Evolutionary conservation across 768 basidiomycete genomes (phyloP).

Genomic region (Amanita rubescens): DNA sequence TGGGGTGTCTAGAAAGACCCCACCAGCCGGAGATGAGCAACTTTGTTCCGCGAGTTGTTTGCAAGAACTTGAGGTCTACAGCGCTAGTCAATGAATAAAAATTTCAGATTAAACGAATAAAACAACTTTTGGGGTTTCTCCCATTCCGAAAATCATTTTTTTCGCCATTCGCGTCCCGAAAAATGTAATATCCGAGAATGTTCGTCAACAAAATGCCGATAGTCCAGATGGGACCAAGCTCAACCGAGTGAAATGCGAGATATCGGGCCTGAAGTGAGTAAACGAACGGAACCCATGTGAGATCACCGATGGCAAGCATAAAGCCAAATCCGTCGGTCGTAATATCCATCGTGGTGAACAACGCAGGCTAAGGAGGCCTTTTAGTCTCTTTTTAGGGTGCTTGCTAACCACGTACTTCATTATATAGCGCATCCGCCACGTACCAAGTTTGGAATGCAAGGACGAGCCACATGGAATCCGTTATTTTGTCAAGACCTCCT

Average conservation of each 20-base stretch:
- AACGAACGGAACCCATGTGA: slow-evolving; percentile 90
- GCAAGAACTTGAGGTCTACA: slow-evolving; percentile 69
- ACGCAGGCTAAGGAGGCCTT: slow-evolving; percentile 49
- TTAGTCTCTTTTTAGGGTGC: not conserved
- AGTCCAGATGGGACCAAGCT: slow-evolving; percentile 58
- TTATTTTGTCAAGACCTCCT: slow-evolving; percentile 57
- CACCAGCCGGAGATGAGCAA: slow-evolving; percentile 96
- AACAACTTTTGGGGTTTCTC: slow-evolving; percentile 82
- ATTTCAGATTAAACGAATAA: not conserved
- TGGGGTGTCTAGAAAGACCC: slow-evolving; percentile 90
- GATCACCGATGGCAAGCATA: slow-evolving; percentile 93
- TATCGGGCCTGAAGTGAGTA: slow-evolving; percentile 94
- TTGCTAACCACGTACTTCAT: slow-evolving; percentile 53
- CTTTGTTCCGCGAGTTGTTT: slow-evolving; percentile 82
- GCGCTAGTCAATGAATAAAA: not conserved
- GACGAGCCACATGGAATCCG: slow-evolving; percentile 91
- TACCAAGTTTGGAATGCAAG: slow-evolving; percentile 83
- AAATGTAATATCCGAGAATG: slow-evolving; percentile 81
- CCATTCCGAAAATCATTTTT: slow-evolving; percentile 96
- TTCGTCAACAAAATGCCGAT: slow-evolving; percentile 58
- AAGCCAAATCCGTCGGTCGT: slow-evolving; percentile 97
- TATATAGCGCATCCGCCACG: slow-evolving; percentile 79
- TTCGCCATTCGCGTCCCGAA: slow-evolving; percentile 81
- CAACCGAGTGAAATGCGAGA: slow-evolving; percentile 81
- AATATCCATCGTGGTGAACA: slow-evolving; percentile 97